Evolutionary conservation across 768 basidiomycete genomes (phyloP).

Genomic region (Kwoniella newhampshirensis): DNA sequence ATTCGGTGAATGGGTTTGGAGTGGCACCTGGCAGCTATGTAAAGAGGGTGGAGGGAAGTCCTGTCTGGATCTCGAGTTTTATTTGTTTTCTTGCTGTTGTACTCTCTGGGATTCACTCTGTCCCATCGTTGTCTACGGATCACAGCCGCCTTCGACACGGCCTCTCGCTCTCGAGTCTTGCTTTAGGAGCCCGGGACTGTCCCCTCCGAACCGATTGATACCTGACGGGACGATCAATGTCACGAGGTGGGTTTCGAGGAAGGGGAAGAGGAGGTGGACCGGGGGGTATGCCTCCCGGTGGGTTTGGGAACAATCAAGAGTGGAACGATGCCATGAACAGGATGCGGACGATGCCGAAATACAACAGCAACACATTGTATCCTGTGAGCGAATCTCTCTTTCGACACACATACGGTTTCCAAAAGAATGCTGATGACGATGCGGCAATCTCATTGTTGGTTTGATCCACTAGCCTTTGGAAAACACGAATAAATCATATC

Average conservation of each 20-base stretch:
- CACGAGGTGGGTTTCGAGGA: constrained; percentile 40
- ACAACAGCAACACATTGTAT: constrained; percentile 34
- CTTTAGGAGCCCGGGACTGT: neutral
- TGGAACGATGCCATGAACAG: constrained; percentile 22
- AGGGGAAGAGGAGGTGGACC: constrained; percentile 37
- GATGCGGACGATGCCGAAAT: constrained; percentile 18
- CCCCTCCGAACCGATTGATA: too few species aligned
- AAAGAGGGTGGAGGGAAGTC: constrained; percentile 1
- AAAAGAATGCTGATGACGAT: neutral
- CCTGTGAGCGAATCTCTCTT: constrained; percentile 31
- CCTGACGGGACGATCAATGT: constrained; percentile 16
- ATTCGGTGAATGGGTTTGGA: neutral
- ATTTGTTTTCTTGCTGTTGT: neutral
- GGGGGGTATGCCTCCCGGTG: constrained; percentile 25
- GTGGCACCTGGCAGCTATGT: neutral
- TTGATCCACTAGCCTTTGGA: constrained; percentile 29
- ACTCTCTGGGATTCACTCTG: too few species aligned
- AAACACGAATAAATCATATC: constrained; percentile 19
- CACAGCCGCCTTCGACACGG: neutral
- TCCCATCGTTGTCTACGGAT: too few species aligned
- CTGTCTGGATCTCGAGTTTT: neutral
- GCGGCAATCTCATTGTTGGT: neutral
- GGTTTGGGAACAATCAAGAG: constrained; percentile 21
- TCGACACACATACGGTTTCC: neutral
- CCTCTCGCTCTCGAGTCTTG: neutral